Evolutionary conservation across 192 early-diverging fungal species (phyloP).

Genomic region (Podila minutissima): DNA sequence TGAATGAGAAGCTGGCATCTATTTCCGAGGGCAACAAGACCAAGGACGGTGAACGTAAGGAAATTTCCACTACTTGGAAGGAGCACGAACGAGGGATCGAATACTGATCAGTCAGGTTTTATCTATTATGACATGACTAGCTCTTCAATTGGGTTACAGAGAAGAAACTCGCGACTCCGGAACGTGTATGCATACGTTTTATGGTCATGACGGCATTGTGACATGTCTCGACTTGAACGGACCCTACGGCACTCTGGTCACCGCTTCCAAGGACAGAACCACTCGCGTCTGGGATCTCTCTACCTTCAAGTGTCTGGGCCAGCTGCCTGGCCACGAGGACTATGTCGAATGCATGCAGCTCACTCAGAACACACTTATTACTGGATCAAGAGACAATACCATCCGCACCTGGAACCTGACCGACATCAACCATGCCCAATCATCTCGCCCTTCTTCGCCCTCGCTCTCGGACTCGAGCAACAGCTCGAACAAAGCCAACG

Average conservation of each 20-base stretch:
- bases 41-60: constrained; percentile 33
- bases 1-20: constrained; percentile 54
- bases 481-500: constrained; percentile 10
- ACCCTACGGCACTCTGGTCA: constrained; percentile 63
- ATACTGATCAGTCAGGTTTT: not conserved
- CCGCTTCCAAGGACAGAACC: constrained; percentile 75
- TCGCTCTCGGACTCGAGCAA: constrained; percentile 9
- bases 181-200: constrained; percentile 57
- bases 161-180: constrained; percentile 48
- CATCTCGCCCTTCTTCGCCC: constrained; percentile 14
- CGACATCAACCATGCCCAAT: constrained; percentile 24
- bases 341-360: constrained; percentile 45
- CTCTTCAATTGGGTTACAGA: constrained; percentile 34
- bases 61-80: no score
- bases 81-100: no score
- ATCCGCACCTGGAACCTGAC: constrained; percentile 36
- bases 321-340: constrained; percentile 55
- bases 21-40: constrained; percentile 45
- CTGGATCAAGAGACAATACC: constrained; percentile 41
- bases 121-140: constrained; percentile 5
- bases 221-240: constrained; percentile 69
- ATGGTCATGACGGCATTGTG: constrained; percentile 71
- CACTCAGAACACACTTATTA: constrained; percentile 40
- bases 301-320: constrained; percentile 65
- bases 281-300: constrained; percentile 77